Evolutionary conservation across 345 rosid genomes (phyloP).

Genomic region (Lepidium sativum): DNA sequence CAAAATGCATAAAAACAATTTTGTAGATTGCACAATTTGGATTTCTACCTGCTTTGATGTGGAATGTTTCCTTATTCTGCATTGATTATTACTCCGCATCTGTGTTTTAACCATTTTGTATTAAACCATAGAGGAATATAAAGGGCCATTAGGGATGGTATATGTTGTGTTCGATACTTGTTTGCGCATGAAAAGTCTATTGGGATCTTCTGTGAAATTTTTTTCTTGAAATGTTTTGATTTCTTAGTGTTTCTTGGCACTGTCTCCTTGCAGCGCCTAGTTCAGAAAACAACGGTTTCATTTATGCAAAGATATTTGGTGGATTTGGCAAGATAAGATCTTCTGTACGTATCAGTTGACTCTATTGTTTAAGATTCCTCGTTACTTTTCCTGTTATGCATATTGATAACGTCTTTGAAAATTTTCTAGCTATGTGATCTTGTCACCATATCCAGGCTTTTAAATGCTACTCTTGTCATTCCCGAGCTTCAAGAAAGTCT

Average conservation of each 20-base stretch:
- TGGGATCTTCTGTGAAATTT: background rate
- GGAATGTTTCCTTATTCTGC: background rate
- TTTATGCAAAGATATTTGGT: conserved; percentile 89
- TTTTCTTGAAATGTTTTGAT: background rate
- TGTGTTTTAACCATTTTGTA: background rate
- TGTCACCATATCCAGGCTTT: conserved; percentile 98
- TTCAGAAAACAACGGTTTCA: conserved; percentile 54
- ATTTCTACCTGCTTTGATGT: background rate
- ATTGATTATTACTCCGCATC: background rate
- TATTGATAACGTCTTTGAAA: conserved; percentile 43
- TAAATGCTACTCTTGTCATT: conserved; percentile 99
- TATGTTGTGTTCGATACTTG: background rate
- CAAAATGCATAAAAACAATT: background rate
- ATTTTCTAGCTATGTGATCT: conserved; percentile 99
- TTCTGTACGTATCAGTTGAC: conserved; percentile 50
- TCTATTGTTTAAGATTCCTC: background rate
- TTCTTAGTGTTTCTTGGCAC: background rate
- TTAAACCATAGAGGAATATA: background rate
- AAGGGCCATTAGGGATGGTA: background rate
- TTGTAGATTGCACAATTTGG: background rate
- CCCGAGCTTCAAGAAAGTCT: conserved; percentile 97
- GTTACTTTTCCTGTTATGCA: background rate
- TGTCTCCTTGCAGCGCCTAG: conserved; percentile 43
- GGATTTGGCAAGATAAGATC: conserved; percentile 89
- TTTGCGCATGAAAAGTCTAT: background rate